Conservation (phyloP, 2,329 filamentous ascomycete species). For the Myriangium duriaei region DNA sequence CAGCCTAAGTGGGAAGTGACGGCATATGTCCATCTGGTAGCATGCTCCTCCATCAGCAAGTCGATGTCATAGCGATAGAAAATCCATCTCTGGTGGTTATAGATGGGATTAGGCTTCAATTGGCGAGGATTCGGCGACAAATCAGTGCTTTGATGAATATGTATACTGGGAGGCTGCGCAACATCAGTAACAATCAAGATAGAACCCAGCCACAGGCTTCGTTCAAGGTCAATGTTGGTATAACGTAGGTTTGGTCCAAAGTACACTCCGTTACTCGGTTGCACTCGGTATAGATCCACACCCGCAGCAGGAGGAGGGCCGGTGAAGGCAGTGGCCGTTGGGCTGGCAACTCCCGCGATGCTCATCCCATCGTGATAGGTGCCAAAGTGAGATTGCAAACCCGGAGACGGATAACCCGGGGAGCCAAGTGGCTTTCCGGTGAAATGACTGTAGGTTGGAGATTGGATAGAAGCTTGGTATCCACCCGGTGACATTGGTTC, state of each 20-base stretch:
- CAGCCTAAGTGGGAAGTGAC: slow-evolving; percentile 94
- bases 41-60: slow-evolving; percentile 72
- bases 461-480: slow-evolving; percentile 32
- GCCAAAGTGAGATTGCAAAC: slow-evolving; percentile 58
- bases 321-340: slow-evolving; percentile 68
- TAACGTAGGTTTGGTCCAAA: slow-evolving; percentile 95
- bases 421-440: slow-evolving; percentile 60
- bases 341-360: slow-evolving; percentile 59
- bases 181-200: slow-evolving; percentile 88
- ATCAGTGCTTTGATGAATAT: slow-evolving; percentile 82
- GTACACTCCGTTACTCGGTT: slow-evolving; percentile 91
- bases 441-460: slow-evolving; percentile 34
- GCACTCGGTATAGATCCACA: slow-evolving; percentile 86
- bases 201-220: slow-evolving; percentile 81
- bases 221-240: slow-evolving; percentile 92
- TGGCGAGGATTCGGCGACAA: slow-evolving; percentile 83
- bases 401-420: slow-evolving; percentile 53
- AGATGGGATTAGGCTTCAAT: slow-evolving; percentile 68
- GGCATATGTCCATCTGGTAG: slow-evolving; percentile 91
- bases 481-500: slow-evolving; percentile 68
- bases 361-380: slow-evolving; percentile 61
- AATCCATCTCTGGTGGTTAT: slow-evolving; percentile 81
- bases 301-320: slow-evolving; percentile 81
- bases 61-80: slow-evolving; percentile 95
- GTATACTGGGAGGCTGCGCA: slow-evolving; percentile 86